Conservation (phyloP, 2,329 filamentous ascomycete genomes). For the Colletotrichum sidae region DNA sequence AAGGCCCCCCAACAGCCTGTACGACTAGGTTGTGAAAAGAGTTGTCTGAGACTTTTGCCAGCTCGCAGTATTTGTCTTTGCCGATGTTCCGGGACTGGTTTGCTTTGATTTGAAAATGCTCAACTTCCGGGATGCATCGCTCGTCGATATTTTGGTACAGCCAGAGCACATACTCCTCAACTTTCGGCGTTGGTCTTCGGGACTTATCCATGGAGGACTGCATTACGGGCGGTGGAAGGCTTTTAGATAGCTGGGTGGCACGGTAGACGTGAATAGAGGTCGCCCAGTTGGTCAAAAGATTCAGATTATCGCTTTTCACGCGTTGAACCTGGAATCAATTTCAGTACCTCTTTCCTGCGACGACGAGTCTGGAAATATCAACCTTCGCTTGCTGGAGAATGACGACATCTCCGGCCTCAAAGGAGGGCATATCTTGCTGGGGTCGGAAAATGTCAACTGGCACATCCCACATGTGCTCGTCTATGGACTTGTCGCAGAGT, state of each 20-base stretch:
- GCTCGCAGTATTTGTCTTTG: slow-evolving; percentile 68
- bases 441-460: slow-evolving; percentile 71
- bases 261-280: slow-evolving; percentile 61
- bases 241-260: slow-evolving; percentile 52
- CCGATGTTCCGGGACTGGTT: slow-evolving; percentile 56
- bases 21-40: slow-evolving; percentile 77
- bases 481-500: slow-evolving; percentile 68
- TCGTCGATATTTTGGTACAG: slow-evolving; percentile 60
- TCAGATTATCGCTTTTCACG: slow-evolving; percentile 43
- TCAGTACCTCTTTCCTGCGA: slow-evolving; percentile 5
- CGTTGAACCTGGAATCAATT: slow-evolving; percentile 53
- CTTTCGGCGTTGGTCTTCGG: slow-evolving; percentile 39
- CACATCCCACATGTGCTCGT: slow-evolving; percentile 50
- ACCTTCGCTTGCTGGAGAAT: slow-evolving; percentile 70
- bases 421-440: slow-evolving; percentile 58
- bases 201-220: slow-evolving; percentile 31
- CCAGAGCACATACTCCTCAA: slow-evolving; percentile 59
- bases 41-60: slow-evolving; percentile 70
- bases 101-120: slow-evolving; percentile 55
- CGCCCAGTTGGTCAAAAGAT: slow-evolving; percentile 55
- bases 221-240: slow-evolving; percentile 46
- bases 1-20: slow-evolving; percentile 71
- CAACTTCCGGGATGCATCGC: slow-evolving; percentile 52
- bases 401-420: slow-evolving; percentile 70
- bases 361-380: slow-evolving; percentile 32